These are phyloP conservation scores for Pseudocohnilembus persalinus DNA, from an alignment of 169 alveolate species.

Conservation along the genomic window DNA sequence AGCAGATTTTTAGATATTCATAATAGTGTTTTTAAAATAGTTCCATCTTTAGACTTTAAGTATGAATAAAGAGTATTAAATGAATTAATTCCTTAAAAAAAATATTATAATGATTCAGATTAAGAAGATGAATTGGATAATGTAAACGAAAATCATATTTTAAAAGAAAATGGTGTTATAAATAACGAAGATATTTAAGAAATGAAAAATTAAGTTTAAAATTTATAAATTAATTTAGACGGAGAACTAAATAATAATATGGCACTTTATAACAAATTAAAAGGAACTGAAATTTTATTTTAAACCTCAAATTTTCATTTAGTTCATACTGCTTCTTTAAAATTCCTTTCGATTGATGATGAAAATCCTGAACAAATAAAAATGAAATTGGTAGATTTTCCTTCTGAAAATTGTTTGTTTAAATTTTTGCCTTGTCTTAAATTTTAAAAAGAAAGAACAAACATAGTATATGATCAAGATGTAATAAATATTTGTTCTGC, in stretches of 20 bases:
- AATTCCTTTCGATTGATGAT: constrained; percentile 32
- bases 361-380: constrained; percentile 26
- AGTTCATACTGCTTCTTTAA: constrained; percentile 39
- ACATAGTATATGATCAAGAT: constrained; percentile 44
- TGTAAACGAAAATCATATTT: neutral
- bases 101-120: neutral
- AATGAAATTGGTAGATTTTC: constrained; percentile 26
- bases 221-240: constrained; percentile 3
- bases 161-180: neutral
- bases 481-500: neutral
- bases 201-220: neutral
- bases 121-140: neutral
- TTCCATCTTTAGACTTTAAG: neutral
- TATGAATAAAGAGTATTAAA: neutral
- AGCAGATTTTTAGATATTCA: neutral
- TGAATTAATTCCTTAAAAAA: neutral
- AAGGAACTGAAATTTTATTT: constrained; percentile 37
- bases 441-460: constrained; percentile 36
- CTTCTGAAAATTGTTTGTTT: neutral
- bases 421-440: constrained; percentile 37
- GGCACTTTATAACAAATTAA: constrained; percentile 26
- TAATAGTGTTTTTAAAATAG: neutral
- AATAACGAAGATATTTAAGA: neutral
- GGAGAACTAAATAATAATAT: constrained; percentile 38
- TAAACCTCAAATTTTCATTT: constrained; percentile 43